A percentile compares a stretch with the other conserved stretches of the same genome.
phyloP scores from a whole-genome alignment of 2,329 filamentous ascomycete species.

The Cytospora chrysosperma region DNA sequence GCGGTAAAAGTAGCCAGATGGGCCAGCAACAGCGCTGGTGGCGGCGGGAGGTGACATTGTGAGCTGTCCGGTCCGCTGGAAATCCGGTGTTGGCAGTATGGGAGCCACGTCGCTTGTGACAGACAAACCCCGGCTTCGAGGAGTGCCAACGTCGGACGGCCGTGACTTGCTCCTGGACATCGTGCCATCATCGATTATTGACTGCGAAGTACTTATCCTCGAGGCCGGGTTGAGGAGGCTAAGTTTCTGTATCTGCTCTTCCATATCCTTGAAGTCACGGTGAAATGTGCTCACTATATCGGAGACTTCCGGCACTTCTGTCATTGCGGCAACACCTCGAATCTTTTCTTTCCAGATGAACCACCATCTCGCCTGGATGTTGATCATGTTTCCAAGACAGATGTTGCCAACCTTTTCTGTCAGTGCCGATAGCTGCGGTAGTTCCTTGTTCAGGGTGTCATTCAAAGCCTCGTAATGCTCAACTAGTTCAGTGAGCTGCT shows the following conservation, averaged over 20 bases:
- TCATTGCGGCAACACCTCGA: slow-evolving; percentile 67
- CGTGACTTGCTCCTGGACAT: slow-evolving; percentile 49
- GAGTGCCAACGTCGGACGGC: slow-evolving; percentile 46
- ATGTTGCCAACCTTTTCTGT: slow-evolving; percentile 83
- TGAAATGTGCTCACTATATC: slow-evolving; percentile 78
- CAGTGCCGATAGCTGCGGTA: slow-evolving; percentile 77
- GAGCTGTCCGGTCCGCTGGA: slow-evolving; percentile 67
- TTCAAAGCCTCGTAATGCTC: slow-evolving; percentile 91
- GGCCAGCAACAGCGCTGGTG: slow-evolving; percentile 38
- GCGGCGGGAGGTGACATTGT: slow-evolving; percentile 52
- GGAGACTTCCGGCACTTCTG: slow-evolving; percentile 63
- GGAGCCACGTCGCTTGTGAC: slow-evolving; percentile 63
- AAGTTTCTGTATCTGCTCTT: slow-evolving; percentile 69
- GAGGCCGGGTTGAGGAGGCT: slow-evolving; percentile 75
- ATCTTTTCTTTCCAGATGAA: slow-evolving; percentile 82
- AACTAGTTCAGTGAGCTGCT: slow-evolving; percentile 78
- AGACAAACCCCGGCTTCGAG: slow-evolving; percentile 59
- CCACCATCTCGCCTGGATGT: slow-evolving; percentile 82
- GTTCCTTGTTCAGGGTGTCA: slow-evolving; percentile 86
- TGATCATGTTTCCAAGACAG: slow-evolving; percentile 79
- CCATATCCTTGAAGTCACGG: slow-evolving; percentile 73
- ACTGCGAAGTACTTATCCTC: slow-evolving; percentile 58
- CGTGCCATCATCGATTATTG: slow-evolving; percentile 56
- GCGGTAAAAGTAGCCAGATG: slow-evolving; percentile 57
- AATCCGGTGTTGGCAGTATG: slow-evolving; percentile 64